Base-by-base conservation (phyloP, 2,329 filamentous ascomycete genomes). In the Colletotrichum caudatum region DNA sequence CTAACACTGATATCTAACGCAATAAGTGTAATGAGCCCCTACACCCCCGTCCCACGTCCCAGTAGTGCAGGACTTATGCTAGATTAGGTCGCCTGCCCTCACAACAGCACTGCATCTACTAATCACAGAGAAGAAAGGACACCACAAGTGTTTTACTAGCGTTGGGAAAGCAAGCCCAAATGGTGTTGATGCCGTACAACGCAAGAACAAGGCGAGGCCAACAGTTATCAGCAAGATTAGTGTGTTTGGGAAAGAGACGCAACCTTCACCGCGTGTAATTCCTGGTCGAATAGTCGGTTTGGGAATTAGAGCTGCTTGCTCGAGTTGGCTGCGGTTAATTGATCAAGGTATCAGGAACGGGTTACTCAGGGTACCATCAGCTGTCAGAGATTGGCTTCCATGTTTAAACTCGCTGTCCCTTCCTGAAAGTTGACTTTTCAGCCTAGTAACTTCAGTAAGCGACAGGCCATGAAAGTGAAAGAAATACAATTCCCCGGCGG, bases 31-130 rank as follows among this genome's bases (percentile, higher is more conserved):
- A 96, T 93, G 26, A 96, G 84, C 75, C 94, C 93, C 80, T 97
- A n/a, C n/a, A n/a, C n/a, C n/a, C n/a, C n/a, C 96, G 81, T 94
- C 96, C 80, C 92, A 95, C 94, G 90, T 88, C 9, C 94, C 94
- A 74, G 96, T 94, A 2, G 92, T 90, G 54, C 94, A 88, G 75
- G 91, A 93, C 78, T 96, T 94, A 73, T 93, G 88, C 94, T 93
- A 96, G 2, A 95, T 86, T 65, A 96, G 85, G 29, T 91, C 92
- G 77, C 88, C 92, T 2, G 87, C 77, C 91, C 81, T 96, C 96
- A 4, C 29, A 29, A 29, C 29, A 29, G 29, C 29, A 29, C 2
- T 29, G 5, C 3, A 4, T 29, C 2, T 29, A 29, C 29, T 29
- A 4, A 29, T 4, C 5, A 29, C 29, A 54, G 90, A 92, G 23